Conservation (phyloP, 192 early-diverging fungal species). For the Chytriomyces hyalinus region DNA sequence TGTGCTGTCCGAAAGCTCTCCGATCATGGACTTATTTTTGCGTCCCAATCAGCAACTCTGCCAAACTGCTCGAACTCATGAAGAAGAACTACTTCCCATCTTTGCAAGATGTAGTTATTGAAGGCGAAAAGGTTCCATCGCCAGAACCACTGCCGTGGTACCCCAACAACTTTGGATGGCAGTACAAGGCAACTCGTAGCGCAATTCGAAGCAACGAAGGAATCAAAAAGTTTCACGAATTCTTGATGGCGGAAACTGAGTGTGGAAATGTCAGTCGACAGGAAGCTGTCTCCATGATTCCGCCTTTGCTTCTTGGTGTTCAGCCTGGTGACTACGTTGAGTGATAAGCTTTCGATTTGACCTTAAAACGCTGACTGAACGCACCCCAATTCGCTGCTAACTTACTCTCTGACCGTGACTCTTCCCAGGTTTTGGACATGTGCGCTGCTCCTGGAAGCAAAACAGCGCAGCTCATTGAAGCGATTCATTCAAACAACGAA, state of each 20-base stretch:
- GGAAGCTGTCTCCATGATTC: constrained; percentile 98
- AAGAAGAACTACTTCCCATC: constrained; percentile 66
- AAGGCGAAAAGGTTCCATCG: constrained; percentile 75
- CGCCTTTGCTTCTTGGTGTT: constrained; percentile 90
- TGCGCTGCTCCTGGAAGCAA: constrained; percentile 99
- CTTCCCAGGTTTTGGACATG: constrained; percentile 68
- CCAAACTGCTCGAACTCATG: constrained; percentile 74
- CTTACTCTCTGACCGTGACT: neutral
- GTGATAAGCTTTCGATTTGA: constrained; percentile 4
- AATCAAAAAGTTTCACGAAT: constrained; percentile 86
- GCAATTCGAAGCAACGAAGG: constrained; percentile 78
- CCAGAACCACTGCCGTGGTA: constrained; percentile 87
- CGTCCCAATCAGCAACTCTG: constrained; percentile 56
- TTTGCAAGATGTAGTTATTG: constrained; percentile 60
- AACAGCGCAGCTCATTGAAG: constrained; percentile 82
- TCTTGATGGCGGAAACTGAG: constrained; percentile 96
- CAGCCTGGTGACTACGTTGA: constrained; percentile 80
- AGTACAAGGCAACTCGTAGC: constrained; percentile 75
- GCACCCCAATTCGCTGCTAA: neutral
- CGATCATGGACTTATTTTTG: neutral
- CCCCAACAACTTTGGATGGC: constrained; percentile 91
- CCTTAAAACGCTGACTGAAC: constrained; percentile 6
- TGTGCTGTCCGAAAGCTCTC: neutral
- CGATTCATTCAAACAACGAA: constrained; percentile 49
- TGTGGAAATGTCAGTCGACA: constrained; percentile 95